A percentile compares a stretch with the other conserved stretches of the same genome.
Conservation (phyloP, 306 rosid species). For the Alnus glutinosa region DNA sequence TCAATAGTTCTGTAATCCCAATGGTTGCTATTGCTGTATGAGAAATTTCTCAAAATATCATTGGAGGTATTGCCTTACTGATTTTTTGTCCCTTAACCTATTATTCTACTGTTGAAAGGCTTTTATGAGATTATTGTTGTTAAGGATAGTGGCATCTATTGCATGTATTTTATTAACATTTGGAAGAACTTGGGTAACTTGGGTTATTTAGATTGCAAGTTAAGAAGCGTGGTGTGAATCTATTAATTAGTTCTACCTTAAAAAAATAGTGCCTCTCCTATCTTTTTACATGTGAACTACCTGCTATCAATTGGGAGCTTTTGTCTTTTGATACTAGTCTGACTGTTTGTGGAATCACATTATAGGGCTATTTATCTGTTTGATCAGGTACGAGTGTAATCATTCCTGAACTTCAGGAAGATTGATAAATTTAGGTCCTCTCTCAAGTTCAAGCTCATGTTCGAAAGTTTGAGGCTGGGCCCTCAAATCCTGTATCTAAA, state of each 20-base stretch:
- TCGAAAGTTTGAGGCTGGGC: not conserved
- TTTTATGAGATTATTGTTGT: not conserved
- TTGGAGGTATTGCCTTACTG: not conserved
- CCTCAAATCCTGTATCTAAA: not conserved
- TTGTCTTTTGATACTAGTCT: not conserved
- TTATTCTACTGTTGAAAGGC: not conserved
- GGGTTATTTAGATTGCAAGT: slow-evolving; percentile 1
- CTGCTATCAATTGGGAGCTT: not conserved
- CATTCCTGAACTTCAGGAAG: not conserved
- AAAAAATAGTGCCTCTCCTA: not conserved
- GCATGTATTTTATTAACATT: not conserved
- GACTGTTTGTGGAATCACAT: not conserved
- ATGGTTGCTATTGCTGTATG: not conserved
- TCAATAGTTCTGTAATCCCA: not conserved
- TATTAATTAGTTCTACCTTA: not conserved
- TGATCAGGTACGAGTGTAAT: not conserved
- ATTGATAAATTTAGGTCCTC: not conserved
- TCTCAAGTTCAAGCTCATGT: slow-evolving; percentile 3
- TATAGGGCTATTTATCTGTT: not conserved
- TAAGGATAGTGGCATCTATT: not conserved
- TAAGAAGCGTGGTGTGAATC: not conserved
- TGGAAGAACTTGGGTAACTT: not conserved
- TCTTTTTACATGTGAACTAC: not conserved
- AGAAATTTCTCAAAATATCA: not conserved
- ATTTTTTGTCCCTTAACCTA: not conserved